Percentiles rank a stretch among this genome's conserved stretches.
Evolutionary conservation across 225 moss, liverwort and hornwort species (phyloP).

Genomic region (Polytrichum commune): DNA sequence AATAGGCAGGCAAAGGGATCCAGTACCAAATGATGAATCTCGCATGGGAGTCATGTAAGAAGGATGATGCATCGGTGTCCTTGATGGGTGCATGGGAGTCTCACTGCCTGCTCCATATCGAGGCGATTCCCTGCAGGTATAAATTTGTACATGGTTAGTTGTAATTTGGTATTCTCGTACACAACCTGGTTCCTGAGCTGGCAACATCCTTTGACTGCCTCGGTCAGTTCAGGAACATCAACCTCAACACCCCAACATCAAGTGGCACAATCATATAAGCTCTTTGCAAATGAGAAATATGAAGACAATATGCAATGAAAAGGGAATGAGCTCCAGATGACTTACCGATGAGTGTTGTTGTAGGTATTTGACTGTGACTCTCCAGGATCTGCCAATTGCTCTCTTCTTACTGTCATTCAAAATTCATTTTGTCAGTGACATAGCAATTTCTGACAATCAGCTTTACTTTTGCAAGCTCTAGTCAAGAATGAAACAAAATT

Average conservation of each 20-base stretch:
- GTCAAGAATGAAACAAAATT: too few species aligned
- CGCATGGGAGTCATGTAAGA: constrained; percentile 94
- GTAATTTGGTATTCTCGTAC: too few species aligned
- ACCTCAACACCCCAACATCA: too few species aligned
- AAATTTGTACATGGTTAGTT: too few species aligned
- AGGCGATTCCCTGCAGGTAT: constrained; percentile 76
- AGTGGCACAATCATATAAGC: too few species aligned
- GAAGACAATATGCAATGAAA: not conserved
- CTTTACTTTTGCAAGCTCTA: too few species aligned
- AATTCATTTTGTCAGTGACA: not conserved
- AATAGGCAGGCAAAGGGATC: not conserved
- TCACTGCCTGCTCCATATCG: constrained; percentile 97
- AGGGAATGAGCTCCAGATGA: not conserved
- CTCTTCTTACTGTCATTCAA: constrained; percentile 68
- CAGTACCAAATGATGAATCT: constrained; percentile 71
- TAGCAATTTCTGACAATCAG: too few species aligned
- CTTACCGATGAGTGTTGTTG: constrained; percentile 58
- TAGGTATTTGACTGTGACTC: constrained; percentile 45
- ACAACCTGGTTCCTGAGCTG: too few species aligned
- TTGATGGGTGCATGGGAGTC: constrained; percentile 98
- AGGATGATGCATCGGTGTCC: constrained; percentile 96
- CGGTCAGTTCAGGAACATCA: too few species aligned
- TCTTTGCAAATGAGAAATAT: too few species aligned
- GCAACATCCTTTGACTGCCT: too few species aligned
- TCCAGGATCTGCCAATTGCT: constrained; percentile 92